phyloP scores from a whole-genome alignment of 495 filamentous ascomycete species.

The Bacidia rubella region DNA sequence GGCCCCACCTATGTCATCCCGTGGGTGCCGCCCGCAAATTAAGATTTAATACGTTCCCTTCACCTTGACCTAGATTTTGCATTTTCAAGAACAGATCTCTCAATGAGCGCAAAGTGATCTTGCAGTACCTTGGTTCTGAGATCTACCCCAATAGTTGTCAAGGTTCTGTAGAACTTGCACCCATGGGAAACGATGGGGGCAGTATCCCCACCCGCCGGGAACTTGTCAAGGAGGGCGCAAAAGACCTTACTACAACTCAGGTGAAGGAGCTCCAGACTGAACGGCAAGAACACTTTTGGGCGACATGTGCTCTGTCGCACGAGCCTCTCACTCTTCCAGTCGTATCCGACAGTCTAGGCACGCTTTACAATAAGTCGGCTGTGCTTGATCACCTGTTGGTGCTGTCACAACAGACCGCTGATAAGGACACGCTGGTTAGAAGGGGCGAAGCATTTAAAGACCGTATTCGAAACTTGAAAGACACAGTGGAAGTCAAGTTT shows the following conservation, averaged over 20 bases:
- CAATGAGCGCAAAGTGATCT: no score
- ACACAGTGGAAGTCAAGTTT: constrained; percentile 83
- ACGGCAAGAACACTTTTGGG: constrained; percentile 73
- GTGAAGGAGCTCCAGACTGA: constrained; percentile 79
- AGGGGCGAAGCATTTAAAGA: constrained; percentile 54
- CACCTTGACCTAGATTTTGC: no score
- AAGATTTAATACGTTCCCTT: no score
- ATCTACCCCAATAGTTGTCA: no score
- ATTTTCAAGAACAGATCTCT: no score
- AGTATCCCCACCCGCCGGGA: constrained; percentile 91
- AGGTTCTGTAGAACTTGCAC: no score
- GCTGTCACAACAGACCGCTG: constrained; percentile 35
- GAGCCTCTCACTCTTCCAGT: constrained; percentile 55
- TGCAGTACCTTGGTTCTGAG: no score
- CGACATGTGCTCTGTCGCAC: constrained; percentile 71
- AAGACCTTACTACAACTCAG: constrained; percentile 69
- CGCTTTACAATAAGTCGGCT: constrained; percentile 90
- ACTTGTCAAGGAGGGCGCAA: constrained; percentile 80
- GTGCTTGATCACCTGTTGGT: constrained; percentile 70
- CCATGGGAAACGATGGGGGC: constrained; percentile 93
- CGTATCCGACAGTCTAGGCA: constrained; percentile 74
- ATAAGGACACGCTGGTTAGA: constrained; percentile 29
- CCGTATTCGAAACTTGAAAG: constrained; percentile 65
- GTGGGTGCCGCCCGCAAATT: no score
- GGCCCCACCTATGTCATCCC: no score